phyloP scores from a whole-genome alignment of 2,329 filamentous ascomycete species.

The Phaeosphaeria sp. region DNA sequence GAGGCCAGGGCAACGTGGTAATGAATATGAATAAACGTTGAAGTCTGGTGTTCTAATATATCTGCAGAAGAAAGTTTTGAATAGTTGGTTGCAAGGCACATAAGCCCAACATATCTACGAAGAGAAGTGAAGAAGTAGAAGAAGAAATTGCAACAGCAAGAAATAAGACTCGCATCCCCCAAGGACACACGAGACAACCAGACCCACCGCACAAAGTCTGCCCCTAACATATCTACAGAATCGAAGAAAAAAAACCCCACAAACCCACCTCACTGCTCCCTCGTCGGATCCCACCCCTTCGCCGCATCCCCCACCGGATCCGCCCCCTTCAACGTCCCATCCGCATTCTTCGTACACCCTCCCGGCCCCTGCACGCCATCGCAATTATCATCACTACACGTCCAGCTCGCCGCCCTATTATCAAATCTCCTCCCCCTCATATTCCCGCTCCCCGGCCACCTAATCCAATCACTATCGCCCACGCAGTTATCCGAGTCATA shows the following conservation, averaged over 20 bases:
- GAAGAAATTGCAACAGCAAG: too few species aligned
- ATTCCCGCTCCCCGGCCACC: constrained; percentile 9
- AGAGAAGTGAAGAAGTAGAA: too few species aligned
- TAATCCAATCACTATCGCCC: constrained; percentile 5
- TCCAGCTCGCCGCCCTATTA: constrained; percentile 13
- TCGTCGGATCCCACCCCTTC: neutral
- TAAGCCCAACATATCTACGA: too few species aligned
- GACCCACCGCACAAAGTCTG: too few species aligned
- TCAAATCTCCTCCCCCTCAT: constrained; percentile 11
- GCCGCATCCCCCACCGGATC: neutral
- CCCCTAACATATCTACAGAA: neutral
- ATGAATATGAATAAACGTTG: too few species aligned
- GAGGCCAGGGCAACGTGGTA: too few species aligned
- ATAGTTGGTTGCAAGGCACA: too few species aligned
- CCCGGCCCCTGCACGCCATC: neutral
- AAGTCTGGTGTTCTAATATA: too few species aligned
- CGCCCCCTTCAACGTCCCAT: neutral
- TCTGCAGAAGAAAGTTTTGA: too few species aligned
- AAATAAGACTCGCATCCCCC: too few species aligned
- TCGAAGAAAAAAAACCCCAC: neutral
- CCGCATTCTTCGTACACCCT: neutral
- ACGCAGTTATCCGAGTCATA: constrained; percentile 6
- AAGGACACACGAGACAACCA: too few species aligned
- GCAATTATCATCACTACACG: constrained; percentile 10
- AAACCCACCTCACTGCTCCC: neutral